Base-by-base conservation (phyloP, 2,329 filamentous ascomycete genomes). In the Pseudogymnoascus sp. region DNA sequence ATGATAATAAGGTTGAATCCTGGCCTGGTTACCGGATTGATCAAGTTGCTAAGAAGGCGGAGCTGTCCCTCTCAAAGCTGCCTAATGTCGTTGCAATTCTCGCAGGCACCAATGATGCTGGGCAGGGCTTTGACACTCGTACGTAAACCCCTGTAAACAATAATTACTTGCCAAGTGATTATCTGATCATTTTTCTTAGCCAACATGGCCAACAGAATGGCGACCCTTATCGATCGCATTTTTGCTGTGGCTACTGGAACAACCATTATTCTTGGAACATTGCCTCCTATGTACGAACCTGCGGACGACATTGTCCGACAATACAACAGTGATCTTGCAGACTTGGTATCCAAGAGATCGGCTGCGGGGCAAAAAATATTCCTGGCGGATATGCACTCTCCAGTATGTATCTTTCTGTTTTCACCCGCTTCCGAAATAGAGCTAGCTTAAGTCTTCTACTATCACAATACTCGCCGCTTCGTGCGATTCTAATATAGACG, bases 61-160 rank as follows among this genome's bases (percentile, higher is more conserved):
- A 53, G 12, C 25, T 60, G 16, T 43, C 43, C n/a, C 21, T 25
- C 16, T 16, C 59, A 3, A 34, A 59, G 23, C 25, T 62, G 36
- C 64, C 64, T 11, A 65, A 65, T 42, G 11, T 65, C 9, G 64
- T 65, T 37, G 23, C 49, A 14, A 42, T 65, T 46, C 64, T 62
- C 23, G 62, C 60, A 21, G 62, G 64, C 21, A 62, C 59, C 9
- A 65, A 64, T 12, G 64, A 65, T 53, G 49, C 62, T 37, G 18
- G 14, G 11, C 40, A 59, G 14, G 43, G 60, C 23, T 36, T 62
- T 34, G 53, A 65, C 16, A 53, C 62, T 23, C 40, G 40, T 43
- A 43, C 5, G 40, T 43, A 23, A 43, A 2, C 40, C 40, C 12
- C 16, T 11, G 40, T 43, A 9, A 43, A 23, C 40, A 43, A 43